Base-by-base conservation (phyloP, 371 early-diverging fungal species). In the Batkoa obscura region DNA sequence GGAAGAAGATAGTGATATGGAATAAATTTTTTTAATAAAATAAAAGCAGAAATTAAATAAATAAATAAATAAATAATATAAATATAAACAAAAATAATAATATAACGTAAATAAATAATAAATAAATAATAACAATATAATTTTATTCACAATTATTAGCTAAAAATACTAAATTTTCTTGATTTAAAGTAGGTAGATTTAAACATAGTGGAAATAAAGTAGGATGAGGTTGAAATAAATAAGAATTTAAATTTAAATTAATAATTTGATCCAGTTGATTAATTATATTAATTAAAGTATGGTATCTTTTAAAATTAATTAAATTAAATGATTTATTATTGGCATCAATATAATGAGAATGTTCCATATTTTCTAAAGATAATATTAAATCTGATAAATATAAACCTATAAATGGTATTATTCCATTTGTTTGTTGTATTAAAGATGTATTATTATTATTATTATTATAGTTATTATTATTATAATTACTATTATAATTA, bases 1-100 rank as follows among this genome's bases (percentile, higher is more conserved):
- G 13, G 66, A 66, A 49, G 62, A 62, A 58, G 43, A 23, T 8
- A 45, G 32, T 39, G 13, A 13, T 39, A 39, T 39, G 41, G 13
- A 8, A 39, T 39, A 8, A 8, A 13, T 39, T 39, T 39, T 39
- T 39, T 39, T 39, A 8, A 39, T 39, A 13, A 8, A 39, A 8
- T 39, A 8, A 5, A 13, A 39, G 13, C 13, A 13, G 41, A 13
- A 8, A 8, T 39, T 39, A 8, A 8, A 39, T 39, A 13, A 39
- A 8, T 39, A 8, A 13, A 13, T 39, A 39, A 5, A 39, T 39
- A 8, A 39, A 8, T 39, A 39, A 39, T 39, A 39, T 13, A 8
- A 8, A 13, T 5, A 8, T 5, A 5, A 8, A 39, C 13, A 39
- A 5, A 39, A 13, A 13, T 39, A 39, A 13, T 39, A 39, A 39